Base-by-base conservation (phyloP, 495 filamentous ascomycete genomes). In the Endocarpon pusillum region DNA sequence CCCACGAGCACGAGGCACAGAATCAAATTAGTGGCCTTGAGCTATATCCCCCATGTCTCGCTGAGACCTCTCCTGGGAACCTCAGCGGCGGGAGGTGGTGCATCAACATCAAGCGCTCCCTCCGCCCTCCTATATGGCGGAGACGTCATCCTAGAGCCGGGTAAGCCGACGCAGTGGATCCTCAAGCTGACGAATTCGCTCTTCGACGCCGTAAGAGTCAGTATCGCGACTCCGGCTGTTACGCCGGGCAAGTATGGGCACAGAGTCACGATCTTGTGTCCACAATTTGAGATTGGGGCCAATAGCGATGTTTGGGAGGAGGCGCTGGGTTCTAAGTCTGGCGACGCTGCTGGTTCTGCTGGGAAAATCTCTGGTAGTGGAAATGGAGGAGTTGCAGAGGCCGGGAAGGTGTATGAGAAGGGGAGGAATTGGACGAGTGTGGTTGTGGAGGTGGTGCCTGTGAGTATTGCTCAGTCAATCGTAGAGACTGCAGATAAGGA, bases 241-340 rank as follows among this genome's bases (percentile, higher is more conserved):
- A 93, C 85, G 0, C 82, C 86, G 0, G 86, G 87, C 8, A 61
- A 66, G 12, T 77, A 83, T 37, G 63, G 69, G 0, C 74, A 73
- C 28, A 82, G 71, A 46, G 82, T 96, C 41, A 94, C 87, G 4
- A 79, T 97, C 24, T 66, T 96, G 8, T 94, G 85, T 47, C 89
- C 89, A 4, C 74, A 92, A 41, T 96, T 97, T 57, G 81, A 91
- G 19, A 76, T 97, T 33, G 89, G 89, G 37, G 81, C 91, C 27
- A 94, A 89, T 53, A 83, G 81, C 21, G 89, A 97, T 50, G 79
- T 85, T 16, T 94, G 89, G 78, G 89, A 94, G 42, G 89, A 96
- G 44, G 89, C 85, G 3, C 61, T 94, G 4, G 41, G 59, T 59
- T n/a, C n/a, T n/a, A n/a, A n/a, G n/a, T n/a, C n/a, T n/a, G n/a